Percentiles rank a stretch among this genome's conserved stretches.
These are phyloP conservation scores for Xylaria palmicola DNA, from an alignment of 495 filamentous ascomycete genomes.

Conservation along the genomic window DNA sequence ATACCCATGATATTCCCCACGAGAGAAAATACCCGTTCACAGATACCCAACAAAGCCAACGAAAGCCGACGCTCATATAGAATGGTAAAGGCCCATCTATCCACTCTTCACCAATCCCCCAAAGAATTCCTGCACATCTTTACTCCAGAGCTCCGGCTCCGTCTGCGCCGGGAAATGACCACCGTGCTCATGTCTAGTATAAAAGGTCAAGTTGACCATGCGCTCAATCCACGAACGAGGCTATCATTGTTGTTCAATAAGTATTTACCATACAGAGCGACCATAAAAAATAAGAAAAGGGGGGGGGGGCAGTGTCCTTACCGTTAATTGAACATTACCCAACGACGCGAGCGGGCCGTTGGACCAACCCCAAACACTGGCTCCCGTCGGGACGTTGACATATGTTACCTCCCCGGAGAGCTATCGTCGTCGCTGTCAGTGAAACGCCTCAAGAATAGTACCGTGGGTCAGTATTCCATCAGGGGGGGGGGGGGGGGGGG, in stretches of 20 bases:
- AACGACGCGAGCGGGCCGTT: not conserved
- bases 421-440: not conserved
- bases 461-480: not conserved
- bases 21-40: no score
- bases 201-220: not conserved
- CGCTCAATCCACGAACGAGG: not conserved
- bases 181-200: not conserved
- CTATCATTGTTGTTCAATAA: not conserved
- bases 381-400: not conserved
- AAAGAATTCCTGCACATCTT: constrained; percentile 6
- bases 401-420: not conserved
- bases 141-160: not conserved
- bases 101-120: not conserved
- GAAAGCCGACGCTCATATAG: no score
- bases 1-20: no score
- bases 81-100: no score
- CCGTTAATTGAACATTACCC: not conserved
- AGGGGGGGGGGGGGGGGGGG: no score
- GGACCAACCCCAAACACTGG: not conserved
- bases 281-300: not conserved
- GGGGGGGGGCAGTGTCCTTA: no score
- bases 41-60: no score
- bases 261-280: not conserved
- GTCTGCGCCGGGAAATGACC: constrained; percentile 5
- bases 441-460: not conserved